Percentiles rank a stretch among this genome's conserved stretches.
These are phyloP conservation scores for Microcyclospora pomicola DNA, from an alignment of 2,329 filamentous ascomycete species.

Conservation along the genomic window DNA sequence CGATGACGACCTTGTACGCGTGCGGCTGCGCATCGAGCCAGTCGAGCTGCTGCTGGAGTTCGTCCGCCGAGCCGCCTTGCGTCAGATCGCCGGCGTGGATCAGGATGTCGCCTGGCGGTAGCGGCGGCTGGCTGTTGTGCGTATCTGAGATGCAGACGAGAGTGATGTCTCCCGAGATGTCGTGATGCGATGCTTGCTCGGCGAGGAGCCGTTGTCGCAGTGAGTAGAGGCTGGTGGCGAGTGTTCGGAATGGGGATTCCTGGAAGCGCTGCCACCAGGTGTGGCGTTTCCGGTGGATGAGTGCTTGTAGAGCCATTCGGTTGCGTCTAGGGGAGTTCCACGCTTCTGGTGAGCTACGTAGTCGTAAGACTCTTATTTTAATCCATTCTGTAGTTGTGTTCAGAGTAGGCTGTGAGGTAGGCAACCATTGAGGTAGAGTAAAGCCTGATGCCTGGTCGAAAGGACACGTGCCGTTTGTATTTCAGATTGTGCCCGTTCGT, in stretches of 20 bases:
- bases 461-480: no score
- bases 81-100: conserved; percentile 15
- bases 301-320: not conserved
- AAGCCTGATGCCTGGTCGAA: no score
- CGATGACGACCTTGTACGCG: conserved; percentile 12
- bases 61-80: conserved; percentile 6
- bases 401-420: no score
- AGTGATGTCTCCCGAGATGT: conserved; percentile 1
- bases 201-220: not conserved
- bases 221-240: not conserved
- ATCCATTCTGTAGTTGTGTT: no score
- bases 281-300: conserved; percentile 1
- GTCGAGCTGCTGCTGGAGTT: conserved; percentile 9
- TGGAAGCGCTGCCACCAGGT: not conserved
- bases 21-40: conserved; percentile 12
- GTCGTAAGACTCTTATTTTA: no score
- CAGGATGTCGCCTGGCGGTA: conserved; percentile 12
- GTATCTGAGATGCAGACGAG: conserved; percentile 18
- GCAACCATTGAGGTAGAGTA: no score
- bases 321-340: no score
- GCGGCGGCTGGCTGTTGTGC: conserved; percentile 6
- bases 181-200: not conserved
- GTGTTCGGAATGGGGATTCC: not conserved
- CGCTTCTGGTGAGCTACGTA: no score
- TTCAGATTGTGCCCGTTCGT: no score